Base-by-base conservation (phyloP, 192 early-diverging fungal genomes). In the Coemansia sp. region DNA sequence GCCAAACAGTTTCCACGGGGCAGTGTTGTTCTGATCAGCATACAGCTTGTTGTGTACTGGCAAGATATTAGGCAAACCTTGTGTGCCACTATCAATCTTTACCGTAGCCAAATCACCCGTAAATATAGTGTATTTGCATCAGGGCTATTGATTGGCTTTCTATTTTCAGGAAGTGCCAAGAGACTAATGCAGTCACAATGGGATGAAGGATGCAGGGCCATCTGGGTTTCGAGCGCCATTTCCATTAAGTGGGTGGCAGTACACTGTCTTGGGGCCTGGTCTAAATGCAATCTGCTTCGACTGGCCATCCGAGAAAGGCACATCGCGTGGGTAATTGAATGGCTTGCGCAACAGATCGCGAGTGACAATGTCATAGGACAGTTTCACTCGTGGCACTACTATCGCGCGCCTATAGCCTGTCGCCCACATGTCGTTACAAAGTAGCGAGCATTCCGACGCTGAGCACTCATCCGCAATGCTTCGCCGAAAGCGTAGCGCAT, bases 391-490 rank as follows among this genome's bases (percentile, higher is more conserved):
- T n/a, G 84, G 80, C 34, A 85, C 84, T 4, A 82, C 69, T 9
- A 83, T 40, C 8, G 67, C 68, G 24, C 79, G 65, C 35, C 39
- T 53, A 13, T 60, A 70, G 38, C 84, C 84, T 6, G 28, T 26
- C 4, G 34, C 31, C 70, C 73, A 79, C 70, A 76, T 65, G 59
- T 85, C 84, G 36, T 83, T 83, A 65, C 77, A 79, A 38, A 85
- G 51, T 9, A 83, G 67, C 39, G 81, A 83, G 53, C 84, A 85
- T 53, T 85, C 84, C 2, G 81, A 83, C 14, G 84, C 84, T 14
- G 76, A 75, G 58, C 84, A 85, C 60, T 85, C 81, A 13, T 48
- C 51, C 0, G 58, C 50, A 14, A 23, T 34, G 61, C 67, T 66
- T 9, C 80, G 69, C 18, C 73, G 51, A 24, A 71, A 69, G 14